Base-by-base conservation (phyloP, 2,329 filamentous ascomycete species). In the Cercospora sp. region DNA sequence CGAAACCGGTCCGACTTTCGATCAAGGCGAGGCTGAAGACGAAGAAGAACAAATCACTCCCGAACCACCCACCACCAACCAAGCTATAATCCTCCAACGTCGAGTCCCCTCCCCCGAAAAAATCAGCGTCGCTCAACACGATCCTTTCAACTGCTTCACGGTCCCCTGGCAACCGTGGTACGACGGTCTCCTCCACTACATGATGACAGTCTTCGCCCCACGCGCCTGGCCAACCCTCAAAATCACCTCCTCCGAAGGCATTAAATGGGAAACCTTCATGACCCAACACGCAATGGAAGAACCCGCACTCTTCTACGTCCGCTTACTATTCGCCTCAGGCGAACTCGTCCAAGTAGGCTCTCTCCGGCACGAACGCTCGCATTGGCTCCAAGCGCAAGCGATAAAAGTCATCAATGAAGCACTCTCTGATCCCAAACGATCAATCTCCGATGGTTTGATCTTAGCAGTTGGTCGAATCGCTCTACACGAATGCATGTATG, bases 191-290 rank as follows among this genome's bases (percentile, higher is more conserved):
- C 66, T 78, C n/a, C 75, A 78, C 65, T 75, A 79, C 69, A 77
- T 79, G 77, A 71, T 77, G 66, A 76, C 73, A 3, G 72, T 77
- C 9, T 79, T 76, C 60, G 76, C 76, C 9, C 77, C 76, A 1
- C 71, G 76, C 43, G 76, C 73, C 60, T 79, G 77, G 77, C 74
- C 76, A 1, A 68, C 76, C 1, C 69, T 79, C 7, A 69, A 73
- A 7, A 77, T 79, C 60, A 73, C 74, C 13, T 65, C 66, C 2
- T 64, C 70, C 9, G 70, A 77, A 67, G 76, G 75, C 5, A 62
- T 73, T 2, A 69, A 66, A 26, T 78, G 75, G 76, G 76, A 78
- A 61, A 71, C 71, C 66, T 77, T 74, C 70, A 76, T 77, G 75
- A 76, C 74, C 0, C 75, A 74, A 61, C 73, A 76, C 30, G 74